Percentiles rank a stretch among this genome's conserved stretches.
Conservation (phyloP, 495 filamentous ascomycete species). For the Penicillium longicatenatum region DNA sequence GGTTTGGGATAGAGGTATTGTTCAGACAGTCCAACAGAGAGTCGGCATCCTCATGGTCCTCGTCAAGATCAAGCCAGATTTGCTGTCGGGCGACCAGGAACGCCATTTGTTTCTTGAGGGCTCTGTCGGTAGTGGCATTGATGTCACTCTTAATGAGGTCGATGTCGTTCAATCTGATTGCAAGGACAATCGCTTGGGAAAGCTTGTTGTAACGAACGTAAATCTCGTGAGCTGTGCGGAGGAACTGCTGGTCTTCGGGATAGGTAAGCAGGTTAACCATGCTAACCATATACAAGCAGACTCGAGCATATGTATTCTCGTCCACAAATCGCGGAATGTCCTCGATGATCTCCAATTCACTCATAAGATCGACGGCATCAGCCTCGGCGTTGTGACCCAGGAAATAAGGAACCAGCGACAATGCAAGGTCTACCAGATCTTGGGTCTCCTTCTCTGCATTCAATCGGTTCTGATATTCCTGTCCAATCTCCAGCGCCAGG, state of each 20-base stretch:
- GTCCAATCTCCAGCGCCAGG: conserved; percentile 91
- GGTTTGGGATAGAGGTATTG: conserved; percentile 83
- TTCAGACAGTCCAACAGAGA: conserved; percentile 79
- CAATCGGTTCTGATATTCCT: conserved; percentile 82
- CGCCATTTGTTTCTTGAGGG: conserved; percentile 90
- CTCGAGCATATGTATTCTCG: conserved; percentile 88
- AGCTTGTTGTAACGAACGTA: conserved; percentile 91
- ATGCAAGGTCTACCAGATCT: conserved; percentile 80
- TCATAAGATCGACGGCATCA: conserved; percentile 95
- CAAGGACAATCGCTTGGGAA: conserved; percentile 89
- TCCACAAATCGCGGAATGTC: conserved; percentile 87
- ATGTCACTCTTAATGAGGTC: conserved; percentile 80
- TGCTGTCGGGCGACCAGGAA: conserved; percentile 91
- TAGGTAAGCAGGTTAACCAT: conserved; percentile 98
- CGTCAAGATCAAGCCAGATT: conserved; percentile 71
- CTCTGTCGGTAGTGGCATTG: conserved; percentile 72
- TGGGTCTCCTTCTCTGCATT: conserved; percentile 62
- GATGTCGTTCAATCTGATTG: conserved; percentile 87
- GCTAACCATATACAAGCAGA: conserved; percentile 97
- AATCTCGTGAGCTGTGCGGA: conserved; percentile 85
- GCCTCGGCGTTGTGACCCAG: conserved; percentile 97
- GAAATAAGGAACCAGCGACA: conserved; percentile 89
- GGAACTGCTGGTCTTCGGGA: conserved; percentile 93
- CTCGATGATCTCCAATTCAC: conserved; percentile 95
- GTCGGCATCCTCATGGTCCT: conserved; percentile 65